These are phyloP conservation scores for Crucihimalaya himalaica DNA, from an alignment of 345 rosid species.

Conservation along the genomic window DNA sequence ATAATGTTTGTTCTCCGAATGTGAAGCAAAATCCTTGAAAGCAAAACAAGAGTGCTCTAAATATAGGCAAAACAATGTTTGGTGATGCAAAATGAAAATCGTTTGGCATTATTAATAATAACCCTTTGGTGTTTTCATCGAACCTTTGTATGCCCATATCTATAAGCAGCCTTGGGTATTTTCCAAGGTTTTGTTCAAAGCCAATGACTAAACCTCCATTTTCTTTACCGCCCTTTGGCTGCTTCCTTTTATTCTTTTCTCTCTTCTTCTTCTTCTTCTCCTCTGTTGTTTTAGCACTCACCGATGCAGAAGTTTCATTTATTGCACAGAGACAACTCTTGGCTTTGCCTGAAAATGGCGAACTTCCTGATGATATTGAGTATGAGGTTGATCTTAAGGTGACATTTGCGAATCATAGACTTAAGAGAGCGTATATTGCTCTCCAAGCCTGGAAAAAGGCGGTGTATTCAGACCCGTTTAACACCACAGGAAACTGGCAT, in stretches of 20 bases:
- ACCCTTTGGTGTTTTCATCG: constrained; percentile 31
- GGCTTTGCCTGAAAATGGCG: constrained; percentile 43
- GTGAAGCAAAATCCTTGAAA: constrained; percentile 27
- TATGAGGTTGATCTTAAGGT: constrained; percentile 39
- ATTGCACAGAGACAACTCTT: constrained; percentile 72
- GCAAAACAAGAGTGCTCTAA: constrained; percentile 18
- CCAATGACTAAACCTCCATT: constrained; percentile 48
- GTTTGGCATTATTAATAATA: constrained; percentile 25
- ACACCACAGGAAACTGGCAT: constrained; percentile 71
- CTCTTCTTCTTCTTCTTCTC: constrained; percentile 30
- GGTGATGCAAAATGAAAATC: constrained; percentile 29
- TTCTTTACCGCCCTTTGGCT: constrained; percentile 53
- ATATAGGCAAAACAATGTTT: constrained; percentile 25
- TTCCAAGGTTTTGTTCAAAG: constrained; percentile 53
- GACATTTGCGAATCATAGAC: constrained; percentile 59
- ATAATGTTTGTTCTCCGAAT: constrained; percentile 12
- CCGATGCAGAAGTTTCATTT: constrained; percentile 56
- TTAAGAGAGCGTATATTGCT: constrained; percentile 61
- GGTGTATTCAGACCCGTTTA: constrained; percentile 69
- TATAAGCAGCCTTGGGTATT: constrained; percentile 77
- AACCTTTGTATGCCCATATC: constrained; percentile 32
- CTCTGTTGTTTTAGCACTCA: constrained; percentile 46
- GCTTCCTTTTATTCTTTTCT: constrained; percentile 44
- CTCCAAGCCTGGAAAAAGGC: constrained; percentile 83
- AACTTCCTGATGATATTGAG: constrained; percentile 44